A percentile compares a stretch with the other conserved stretches of the same genome.
phyloP scores from a whole-genome alignment of 2,329 filamentous ascomycete species.

The Cytospora paraplurivora region DNA sequence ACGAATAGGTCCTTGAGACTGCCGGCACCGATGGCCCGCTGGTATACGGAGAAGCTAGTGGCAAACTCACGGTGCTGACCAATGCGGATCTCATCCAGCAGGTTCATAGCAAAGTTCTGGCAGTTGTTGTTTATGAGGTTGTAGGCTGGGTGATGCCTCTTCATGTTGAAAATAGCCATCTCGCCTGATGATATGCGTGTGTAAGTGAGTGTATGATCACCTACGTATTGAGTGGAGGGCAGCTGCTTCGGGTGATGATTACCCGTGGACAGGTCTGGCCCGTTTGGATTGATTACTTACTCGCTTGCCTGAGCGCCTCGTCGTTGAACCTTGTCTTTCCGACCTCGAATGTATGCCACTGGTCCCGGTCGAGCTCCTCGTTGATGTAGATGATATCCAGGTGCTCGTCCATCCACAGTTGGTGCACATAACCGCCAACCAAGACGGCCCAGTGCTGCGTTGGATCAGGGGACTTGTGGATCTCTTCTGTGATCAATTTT shows the following conservation, averaged over 20 bases:
- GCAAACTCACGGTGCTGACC: constrained; percentile 54
- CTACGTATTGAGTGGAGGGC: too few species aligned
- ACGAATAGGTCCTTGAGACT: constrained; percentile 56
- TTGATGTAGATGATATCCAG: constrained; percentile 61
- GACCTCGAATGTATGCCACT: constrained; percentile 55
- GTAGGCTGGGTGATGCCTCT: constrained; percentile 51
- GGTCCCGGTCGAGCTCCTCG: constrained; percentile 45
- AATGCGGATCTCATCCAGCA: constrained; percentile 57
- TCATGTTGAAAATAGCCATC: constrained; percentile 55
- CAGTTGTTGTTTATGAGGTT: constrained; percentile 64
- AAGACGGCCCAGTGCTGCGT: constrained; percentile 64
- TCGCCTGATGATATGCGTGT: constrained; percentile 42
- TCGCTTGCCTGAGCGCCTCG: constrained; percentile 52
- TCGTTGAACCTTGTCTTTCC: constrained; percentile 58
- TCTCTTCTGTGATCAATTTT: constrained; percentile 57
- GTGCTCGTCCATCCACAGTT: constrained; percentile 58
- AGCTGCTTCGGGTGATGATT: too few species aligned
- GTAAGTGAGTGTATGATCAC: not conserved
- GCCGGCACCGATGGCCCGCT: constrained; percentile 51
- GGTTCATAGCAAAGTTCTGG: constrained; percentile 56
- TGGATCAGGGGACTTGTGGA: constrained; percentile 58
- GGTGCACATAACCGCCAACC: constrained; percentile 56
- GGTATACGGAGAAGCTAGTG: constrained; percentile 56
- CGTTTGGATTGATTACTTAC: constrained; percentile 37
- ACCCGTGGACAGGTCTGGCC: not conserved